Conservation (phyloP, 371 early-diverging fungal genomes). For the Nematocida major region DNA sequence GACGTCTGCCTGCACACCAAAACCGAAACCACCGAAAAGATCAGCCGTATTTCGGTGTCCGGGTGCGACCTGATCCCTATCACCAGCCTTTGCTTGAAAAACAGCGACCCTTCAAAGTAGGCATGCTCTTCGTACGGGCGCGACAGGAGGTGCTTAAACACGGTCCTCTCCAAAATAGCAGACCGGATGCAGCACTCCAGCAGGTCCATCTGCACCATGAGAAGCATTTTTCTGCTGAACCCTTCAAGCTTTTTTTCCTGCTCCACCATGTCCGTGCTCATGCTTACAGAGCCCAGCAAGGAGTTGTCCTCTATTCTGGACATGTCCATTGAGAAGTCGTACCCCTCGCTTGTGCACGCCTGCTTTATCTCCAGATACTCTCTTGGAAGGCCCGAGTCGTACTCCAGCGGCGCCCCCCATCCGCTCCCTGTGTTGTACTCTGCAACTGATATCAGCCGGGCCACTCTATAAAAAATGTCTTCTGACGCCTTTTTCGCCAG, state of each 20-base stretch:
- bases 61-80: conserved; percentile 1
- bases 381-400: neutral
- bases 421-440: neutral
- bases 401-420: conserved; percentile 4
- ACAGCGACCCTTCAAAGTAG: neutral
- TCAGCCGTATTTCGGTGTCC: conserved; percentile 1
- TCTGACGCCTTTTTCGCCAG: neutral
- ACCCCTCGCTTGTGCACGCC: neutral
- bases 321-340: conserved; percentile 22
- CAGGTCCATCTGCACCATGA: conserved; percentile 26
- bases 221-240: neutral
- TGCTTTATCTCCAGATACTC: conserved; percentile 8
- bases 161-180: conserved; percentile 2
- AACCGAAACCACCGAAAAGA: conserved; percentile 12
- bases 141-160: neutral
- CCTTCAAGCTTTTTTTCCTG: neutral
- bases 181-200: conserved; percentile 23
- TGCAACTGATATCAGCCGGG: neutral
- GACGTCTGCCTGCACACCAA: neutral
- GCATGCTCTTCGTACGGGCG: neutral
- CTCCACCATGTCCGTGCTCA: neutral
- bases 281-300: neutral
- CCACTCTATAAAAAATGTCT: neutral
- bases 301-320: conserved; percentile 26
- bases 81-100: conserved; percentile 25